Evolutionary conservation across 805 yeast genomes (phyloP).

Genomic region (Wickerhamiella alocasiicola): DNA sequence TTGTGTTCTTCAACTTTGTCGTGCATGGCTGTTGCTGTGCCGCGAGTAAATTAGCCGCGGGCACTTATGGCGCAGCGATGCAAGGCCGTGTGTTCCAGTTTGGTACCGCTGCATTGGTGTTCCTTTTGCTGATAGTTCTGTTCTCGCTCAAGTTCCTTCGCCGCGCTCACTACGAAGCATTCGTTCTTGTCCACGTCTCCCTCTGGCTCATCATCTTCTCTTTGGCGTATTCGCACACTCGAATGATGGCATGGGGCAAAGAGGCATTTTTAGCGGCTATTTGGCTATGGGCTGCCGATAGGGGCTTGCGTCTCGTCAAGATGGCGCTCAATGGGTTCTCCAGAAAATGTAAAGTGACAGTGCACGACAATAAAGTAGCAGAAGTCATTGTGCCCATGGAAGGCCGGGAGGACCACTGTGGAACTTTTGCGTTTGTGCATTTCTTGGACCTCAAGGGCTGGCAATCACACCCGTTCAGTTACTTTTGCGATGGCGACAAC

Average conservation of each 20-base stretch:
- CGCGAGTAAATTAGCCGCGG: conserved; percentile 28
- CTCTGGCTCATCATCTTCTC: background rate
- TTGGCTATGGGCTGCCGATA: conserved; percentile 58
- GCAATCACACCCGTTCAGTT: conserved; percentile 62
- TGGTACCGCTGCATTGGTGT: conserved; percentile 29
- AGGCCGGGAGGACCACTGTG: conserved; percentile 30
- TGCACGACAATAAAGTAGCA: conserved; percentile 27
- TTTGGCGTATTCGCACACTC: conserved; percentile 29
- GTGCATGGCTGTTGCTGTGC: conserved; percentile 35
- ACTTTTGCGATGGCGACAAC: conserved; percentile 28
- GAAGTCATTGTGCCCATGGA: conserved; percentile 29
- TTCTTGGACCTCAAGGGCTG: conserved; percentile 39
- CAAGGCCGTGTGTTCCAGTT: conserved; percentile 38
- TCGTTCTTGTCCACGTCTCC: background rate
- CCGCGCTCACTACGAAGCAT: conserved; percentile 1
- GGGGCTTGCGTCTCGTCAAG: conserved; percentile 42
- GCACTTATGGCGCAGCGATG: conserved; percentile 40
- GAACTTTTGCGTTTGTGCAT: conserved; percentile 43
- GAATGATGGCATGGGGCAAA: conserved; percentile 15
- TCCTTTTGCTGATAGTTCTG: background rate
- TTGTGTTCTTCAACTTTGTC: conserved; percentile 36
- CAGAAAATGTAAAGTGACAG: conserved; percentile 17
- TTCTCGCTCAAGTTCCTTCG: conserved; percentile 1
- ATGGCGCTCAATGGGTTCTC: conserved; percentile 42
- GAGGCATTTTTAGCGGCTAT: conserved; percentile 20